These are phyloP conservation scores for Nemania bipapillata DNA, from an alignment of 2,329 filamentous ascomycete genomes.

Conservation along the genomic window DNA sequence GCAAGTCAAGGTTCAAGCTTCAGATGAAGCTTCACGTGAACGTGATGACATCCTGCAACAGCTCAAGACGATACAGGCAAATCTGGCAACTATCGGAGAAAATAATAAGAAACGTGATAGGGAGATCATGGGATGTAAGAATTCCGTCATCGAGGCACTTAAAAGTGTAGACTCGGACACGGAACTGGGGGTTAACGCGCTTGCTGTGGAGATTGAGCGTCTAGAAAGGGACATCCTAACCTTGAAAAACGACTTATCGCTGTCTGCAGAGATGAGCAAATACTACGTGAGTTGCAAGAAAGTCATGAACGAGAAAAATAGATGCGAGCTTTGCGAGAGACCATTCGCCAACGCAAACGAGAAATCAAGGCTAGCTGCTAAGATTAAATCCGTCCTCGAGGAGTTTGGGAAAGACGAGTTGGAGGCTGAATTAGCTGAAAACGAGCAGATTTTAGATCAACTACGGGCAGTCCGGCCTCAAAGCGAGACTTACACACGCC, in stretches of 20 bases:
- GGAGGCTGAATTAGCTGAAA: constrained; percentile 68
- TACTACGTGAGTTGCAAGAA: constrained; percentile 77
- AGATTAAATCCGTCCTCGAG: constrained; percentile 71
- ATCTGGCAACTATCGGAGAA: constrained; percentile 72
- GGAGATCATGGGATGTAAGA: constrained; percentile 71
- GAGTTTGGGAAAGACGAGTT: constrained; percentile 71
- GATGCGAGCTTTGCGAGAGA: constrained; percentile 80
- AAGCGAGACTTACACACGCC: constrained; percentile 78
- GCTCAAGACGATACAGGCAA: constrained; percentile 79
- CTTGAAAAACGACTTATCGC: constrained; percentile 73
- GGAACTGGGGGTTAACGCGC: constrained; percentile 64
- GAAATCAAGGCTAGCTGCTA: constrained; percentile 72
- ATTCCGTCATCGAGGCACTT: constrained; percentile 64
- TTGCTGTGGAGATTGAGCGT: constrained; percentile 61
- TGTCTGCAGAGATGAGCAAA: constrained; percentile 74
- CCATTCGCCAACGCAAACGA: constrained; percentile 71
- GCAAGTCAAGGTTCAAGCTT: constrained; percentile 65
- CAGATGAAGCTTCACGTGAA: constrained; percentile 73
- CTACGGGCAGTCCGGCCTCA: constrained; percentile 72
- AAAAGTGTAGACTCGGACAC: constrained; percentile 55
- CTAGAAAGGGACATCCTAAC: constrained; percentile 68
- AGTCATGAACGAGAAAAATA: constrained; percentile 72
- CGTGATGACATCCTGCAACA: constrained; percentile 78
- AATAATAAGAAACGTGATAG: constrained; percentile 71
- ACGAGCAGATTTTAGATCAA: constrained; percentile 63